A percentile compares a stretch with the other conserved stretches of the same genome.
phyloP scores from a whole-genome alignment of 2,329 filamentous ascomycete species.

The Sporothrix brasiliensis region DNA sequence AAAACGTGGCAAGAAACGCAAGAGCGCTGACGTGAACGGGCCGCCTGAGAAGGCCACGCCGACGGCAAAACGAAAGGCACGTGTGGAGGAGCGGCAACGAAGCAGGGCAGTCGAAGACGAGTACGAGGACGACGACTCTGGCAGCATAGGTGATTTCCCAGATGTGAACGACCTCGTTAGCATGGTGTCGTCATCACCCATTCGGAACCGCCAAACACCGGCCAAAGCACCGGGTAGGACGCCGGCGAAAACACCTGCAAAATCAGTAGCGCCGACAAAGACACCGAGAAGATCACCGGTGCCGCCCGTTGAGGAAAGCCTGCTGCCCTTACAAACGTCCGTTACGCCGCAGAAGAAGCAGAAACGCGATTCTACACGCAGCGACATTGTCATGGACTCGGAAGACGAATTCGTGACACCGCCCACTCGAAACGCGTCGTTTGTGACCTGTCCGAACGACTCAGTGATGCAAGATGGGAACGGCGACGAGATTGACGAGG shows the following conservation, averaged over 20 bases:
- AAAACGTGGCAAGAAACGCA: constrained; percentile 53
- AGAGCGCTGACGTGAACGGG: constrained; percentile 51
- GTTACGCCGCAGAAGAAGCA: constrained; percentile 31
- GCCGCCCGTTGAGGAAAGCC: not conserved
- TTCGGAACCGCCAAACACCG: constrained; percentile 32
- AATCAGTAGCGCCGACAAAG: not conserved
- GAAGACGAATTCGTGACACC: constrained; percentile 58
- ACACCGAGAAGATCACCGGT: not conserved
- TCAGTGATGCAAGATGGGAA: constrained; percentile 1
- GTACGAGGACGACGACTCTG: constrained; percentile 40
- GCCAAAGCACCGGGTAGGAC: constrained; percentile 9
- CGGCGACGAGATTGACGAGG: not conserved
- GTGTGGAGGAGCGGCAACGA: constrained; percentile 38
- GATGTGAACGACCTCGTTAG: constrained; percentile 55
- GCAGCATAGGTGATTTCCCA: constrained; percentile 53
- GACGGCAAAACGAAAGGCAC: not conserved
- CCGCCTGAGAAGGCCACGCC: constrained; percentile 23
- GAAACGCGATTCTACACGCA: constrained; percentile 34
- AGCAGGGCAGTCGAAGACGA: constrained; percentile 28
- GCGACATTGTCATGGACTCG: constrained; percentile 56
- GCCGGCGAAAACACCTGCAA: not conserved
- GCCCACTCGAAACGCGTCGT: constrained; percentile 44
- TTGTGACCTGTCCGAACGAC: constrained; percentile 37
- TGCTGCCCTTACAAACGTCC: not conserved
- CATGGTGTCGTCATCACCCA: constrained; percentile 47